Evolutionary conservation across 148 eudicot genomes (phyloP).

Genomic region (Rheum nobile): DNA sequence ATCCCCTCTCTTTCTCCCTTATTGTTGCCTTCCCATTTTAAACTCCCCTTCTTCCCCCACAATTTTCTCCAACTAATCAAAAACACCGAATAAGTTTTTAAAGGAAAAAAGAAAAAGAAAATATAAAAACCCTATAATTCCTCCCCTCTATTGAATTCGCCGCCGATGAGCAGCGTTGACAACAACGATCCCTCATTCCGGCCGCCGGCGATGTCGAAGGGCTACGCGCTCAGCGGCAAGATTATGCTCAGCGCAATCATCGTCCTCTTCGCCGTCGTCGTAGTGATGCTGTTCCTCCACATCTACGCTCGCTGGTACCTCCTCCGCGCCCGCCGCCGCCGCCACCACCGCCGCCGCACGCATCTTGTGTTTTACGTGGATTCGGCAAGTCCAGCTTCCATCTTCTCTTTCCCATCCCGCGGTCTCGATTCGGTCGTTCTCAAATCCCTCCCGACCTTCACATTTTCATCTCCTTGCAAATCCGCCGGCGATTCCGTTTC

Average conservation of each 20-base stretch:
- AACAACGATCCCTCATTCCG: not conserved
- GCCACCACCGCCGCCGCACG: not conserved
- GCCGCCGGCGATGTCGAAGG: not conserved
- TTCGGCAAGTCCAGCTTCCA: not conserved
- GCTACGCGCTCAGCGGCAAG: slow-evolving; percentile 15
- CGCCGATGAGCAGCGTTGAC: not conserved
- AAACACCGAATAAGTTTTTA: not conserved
- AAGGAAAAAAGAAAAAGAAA: not conserved
- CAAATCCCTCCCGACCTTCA: slow-evolving; percentile 15
- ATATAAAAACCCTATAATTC: not conserved
- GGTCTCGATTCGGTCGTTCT: slow-evolving; percentile 14
- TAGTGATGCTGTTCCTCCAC: slow-evolving; percentile 14
- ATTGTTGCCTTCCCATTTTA: not conserved
- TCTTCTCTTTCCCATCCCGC: not conserved
- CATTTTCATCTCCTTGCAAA: not conserved
- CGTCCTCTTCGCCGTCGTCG: slow-evolving; percentile 12
- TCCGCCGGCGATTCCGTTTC: not conserved
- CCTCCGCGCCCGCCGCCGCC: slow-evolving; percentile 6
- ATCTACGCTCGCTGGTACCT: slow-evolving; percentile 15
- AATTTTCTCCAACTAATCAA: not conserved
- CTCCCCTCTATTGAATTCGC: not conserved
- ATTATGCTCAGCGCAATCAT: slow-evolving; percentile 18
- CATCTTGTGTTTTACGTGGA: slow-evolving; percentile 3
- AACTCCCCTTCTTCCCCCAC: not conserved
- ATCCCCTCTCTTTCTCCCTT: not conserved